Base-by-base conservation (phyloP, 441 rosid species). In the Erysimum cheiri region DNA sequence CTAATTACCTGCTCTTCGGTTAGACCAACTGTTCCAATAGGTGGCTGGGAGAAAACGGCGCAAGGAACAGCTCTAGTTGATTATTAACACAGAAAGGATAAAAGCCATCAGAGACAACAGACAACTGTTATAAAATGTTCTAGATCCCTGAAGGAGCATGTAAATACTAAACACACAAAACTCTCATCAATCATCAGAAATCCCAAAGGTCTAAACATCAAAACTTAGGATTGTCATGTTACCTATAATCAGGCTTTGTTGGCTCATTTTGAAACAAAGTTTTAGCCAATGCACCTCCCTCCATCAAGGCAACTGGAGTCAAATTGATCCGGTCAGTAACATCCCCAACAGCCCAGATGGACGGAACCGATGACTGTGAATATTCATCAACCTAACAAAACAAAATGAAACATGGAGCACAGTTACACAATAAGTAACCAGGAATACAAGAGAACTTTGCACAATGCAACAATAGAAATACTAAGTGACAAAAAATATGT, bases 231-330 rank as follows among this genome's bases (percentile, higher is more conserved):
- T 31, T 54, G 14, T 29, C 43, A 31, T 29, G 47, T 36, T 85
- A 93, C 98, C 97, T 82, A 43, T 91, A 79, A 81, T 91, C 88
- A 66, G 98, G 94, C 81, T 89, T 93, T 31, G 97, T 83, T 69
- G 94, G 96, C 71, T 93, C 86, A 75, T 86, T 83, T 26, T 70
- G 80, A 74, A 91, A 91, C 60, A 93, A 32, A 12, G 97, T 83
- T 82, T 93, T 91, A 59, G 96, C 98, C 78, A 93, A 74, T 46
- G 98, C 98, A 60, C 82, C 90, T 78, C 98, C 98, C 84, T 93
- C 98, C 97, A 93, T 93, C 79, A 93, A 84, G 60, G 98, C 97
- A 76, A 93, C 98, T 36, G 98, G 98, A 80, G 97, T 93, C 90
- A 93, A 78, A 83, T 93, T 93, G 70, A 93, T 69, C 69, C 97